Conservation (phyloP, 2,329 filamentous ascomycete species). For the Exophiala viscosa region DNA sequence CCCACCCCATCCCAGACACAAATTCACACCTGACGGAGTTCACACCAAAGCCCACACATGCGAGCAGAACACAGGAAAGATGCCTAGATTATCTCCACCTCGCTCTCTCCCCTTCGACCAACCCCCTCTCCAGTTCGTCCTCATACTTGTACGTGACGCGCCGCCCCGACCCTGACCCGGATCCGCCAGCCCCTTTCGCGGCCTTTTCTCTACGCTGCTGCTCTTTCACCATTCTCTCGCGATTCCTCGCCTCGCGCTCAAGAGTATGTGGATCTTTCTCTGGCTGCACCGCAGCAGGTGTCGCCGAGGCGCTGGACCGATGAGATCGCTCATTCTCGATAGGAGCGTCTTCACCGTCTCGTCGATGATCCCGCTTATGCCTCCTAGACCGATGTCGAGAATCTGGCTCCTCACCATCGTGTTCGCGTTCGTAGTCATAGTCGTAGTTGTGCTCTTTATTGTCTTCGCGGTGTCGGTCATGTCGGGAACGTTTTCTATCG, state of each 20-base stretch:
- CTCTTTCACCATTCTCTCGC: conserved; percentile 62
- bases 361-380: conserved; percentile 35
- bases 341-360: conserved; percentile 25
- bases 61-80: neutral
- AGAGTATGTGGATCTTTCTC: conserved; percentile 62
- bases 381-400: conserved; percentile 36
- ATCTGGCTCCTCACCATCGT: conserved; percentile 15
- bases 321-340: conserved; percentile 27
- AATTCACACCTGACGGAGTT: too few species aligned
- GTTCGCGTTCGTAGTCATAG: conserved; percentile 21
- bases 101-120: conserved; percentile 40
- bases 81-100: conserved; percentile 21
- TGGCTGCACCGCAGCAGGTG: conserved; percentile 10
- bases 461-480: conserved; percentile 37
- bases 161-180: conserved; percentile 30
- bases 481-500: conserved; percentile 30
- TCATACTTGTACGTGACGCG: conserved; percentile 49
- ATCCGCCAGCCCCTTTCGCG: conserved; percentile 22
- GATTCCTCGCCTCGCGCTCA: conserved; percentile 65
- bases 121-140: conserved; percentile 41
- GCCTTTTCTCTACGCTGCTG: conserved; percentile 62
- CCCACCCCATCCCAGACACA: too few species aligned
- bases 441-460: conserved; percentile 19
- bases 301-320: conserved; percentile 20
- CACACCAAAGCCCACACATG: neutral